A percentile compares a stretch with the other conserved stretches of the same genome.
Evolutionary conservation across 2,329 filamentous ascomycete species (phyloP).

Genomic region (Periconia macrospinosa): DNA sequence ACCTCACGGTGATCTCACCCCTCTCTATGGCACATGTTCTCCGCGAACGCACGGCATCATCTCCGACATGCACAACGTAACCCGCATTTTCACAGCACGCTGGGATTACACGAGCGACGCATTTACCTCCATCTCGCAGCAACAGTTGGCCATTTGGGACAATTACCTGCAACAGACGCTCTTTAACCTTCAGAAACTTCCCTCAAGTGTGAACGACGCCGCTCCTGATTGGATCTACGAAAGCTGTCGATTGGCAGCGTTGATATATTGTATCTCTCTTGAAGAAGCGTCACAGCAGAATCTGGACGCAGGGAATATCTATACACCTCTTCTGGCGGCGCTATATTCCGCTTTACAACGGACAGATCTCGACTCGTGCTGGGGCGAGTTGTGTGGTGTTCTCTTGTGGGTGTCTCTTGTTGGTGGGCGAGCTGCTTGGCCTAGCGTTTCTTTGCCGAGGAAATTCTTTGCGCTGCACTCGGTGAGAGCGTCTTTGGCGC

Average conservation of each 20-base stretch:
- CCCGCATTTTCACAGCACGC: conserved; percentile 19
- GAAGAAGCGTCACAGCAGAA: conserved; percentile 21
- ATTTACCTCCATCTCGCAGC: conserved; percentile 4
- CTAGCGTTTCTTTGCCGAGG: conserved; percentile 21
- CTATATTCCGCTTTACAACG: conserved; percentile 25
- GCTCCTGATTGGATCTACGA: conserved; percentile 36
- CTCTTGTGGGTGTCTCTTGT: conserved; percentile 37
- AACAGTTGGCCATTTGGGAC: conserved; percentile 21
- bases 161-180: conserved; percentile 28
- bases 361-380: conserved; percentile 25
- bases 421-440: conserved; percentile 31
- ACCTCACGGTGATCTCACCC: conserved; percentile 17
- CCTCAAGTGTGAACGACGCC: conserved; percentile 12
- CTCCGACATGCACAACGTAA: conserved; percentile 29
- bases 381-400: conserved; percentile 30
- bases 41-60: conserved; percentile 24
- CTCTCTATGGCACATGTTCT: conserved; percentile 21
- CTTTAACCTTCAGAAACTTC: conserved; percentile 17
- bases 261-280: conserved; percentile 36
- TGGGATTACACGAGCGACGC: conserved; percentile 18
- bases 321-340: conserved; percentile 21
- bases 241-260: conserved; percentile 30
- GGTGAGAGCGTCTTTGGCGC: conserved; percentile 19
- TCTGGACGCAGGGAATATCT: conserved; percentile 6
- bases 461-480: conserved; percentile 36